A percentile compares a stretch with the other conserved stretches of the same genome.
phyloP scores from a whole-genome alignment of 2,329 filamentous ascomycete genomes.

The Diaporthe nobilis region DNA sequence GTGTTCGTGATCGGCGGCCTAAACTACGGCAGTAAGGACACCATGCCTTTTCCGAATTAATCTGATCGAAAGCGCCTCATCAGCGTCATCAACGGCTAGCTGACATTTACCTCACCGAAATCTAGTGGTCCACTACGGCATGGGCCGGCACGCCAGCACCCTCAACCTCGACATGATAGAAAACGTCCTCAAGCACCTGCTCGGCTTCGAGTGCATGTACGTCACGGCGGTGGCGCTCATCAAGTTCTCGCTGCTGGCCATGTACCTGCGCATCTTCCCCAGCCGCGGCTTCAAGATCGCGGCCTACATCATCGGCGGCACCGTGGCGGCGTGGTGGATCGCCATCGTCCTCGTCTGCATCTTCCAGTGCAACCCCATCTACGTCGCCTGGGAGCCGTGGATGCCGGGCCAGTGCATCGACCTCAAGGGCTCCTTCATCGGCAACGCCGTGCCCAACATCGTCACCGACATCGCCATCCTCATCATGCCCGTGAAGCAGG shows the following conservation, averaged over 20 bases:
- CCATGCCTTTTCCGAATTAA: not conserved
- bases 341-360: slow-evolving; percentile 43
- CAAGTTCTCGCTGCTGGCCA: slow-evolving; percentile 46
- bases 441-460: slow-evolving; percentile 60
- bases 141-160: slow-evolving; percentile 38
- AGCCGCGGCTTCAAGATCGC: slow-evolving; percentile 43
- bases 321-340: slow-evolving; percentile 45
- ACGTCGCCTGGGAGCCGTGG: slow-evolving; percentile 52
- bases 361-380: slow-evolving; percentile 58
- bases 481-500: slow-evolving; percentile 42
- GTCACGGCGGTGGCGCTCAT: slow-evolving; percentile 43
- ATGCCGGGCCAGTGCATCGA: slow-evolving; percentile 56
- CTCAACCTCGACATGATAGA: slow-evolving; percentile 40
- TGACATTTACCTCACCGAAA: not conserved
- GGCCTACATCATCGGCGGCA: slow-evolving; percentile 40
- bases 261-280: slow-evolving; percentile 49
- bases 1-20: slow-evolving; percentile 39
- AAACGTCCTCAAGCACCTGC: slow-evolving; percentile 44
- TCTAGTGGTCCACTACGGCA: slow-evolving; percentile 41
- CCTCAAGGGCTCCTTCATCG: slow-evolving; percentile 56
- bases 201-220: slow-evolving; percentile 41
- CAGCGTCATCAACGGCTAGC: not conserved
- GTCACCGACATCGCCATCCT: slow-evolving; percentile 56
- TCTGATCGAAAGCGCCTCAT: too few species aligned
- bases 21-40: slow-evolving; percentile 42